Evolutionary conservation across 164 flowering plant genomes (phyloP).

Genomic region (Stephania japonica): DNA sequence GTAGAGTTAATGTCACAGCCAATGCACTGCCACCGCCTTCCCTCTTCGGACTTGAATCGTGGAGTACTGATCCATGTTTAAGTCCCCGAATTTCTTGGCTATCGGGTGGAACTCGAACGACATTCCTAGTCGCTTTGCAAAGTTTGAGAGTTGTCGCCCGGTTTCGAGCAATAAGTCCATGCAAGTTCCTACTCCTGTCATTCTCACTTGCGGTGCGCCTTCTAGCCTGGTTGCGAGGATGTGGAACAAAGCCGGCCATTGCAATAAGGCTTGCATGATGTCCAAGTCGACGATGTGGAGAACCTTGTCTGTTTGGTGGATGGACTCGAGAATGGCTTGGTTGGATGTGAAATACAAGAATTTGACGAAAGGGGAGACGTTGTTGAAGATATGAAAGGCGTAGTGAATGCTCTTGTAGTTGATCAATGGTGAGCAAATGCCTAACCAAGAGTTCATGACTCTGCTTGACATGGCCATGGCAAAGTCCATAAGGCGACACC

Average conservation of each 20-base stretch:
- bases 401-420: slow-evolving; percentile 35
- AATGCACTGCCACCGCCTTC: slow-evolving; percentile 63
- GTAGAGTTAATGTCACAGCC: slow-evolving; percentile 60
- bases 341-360: slow-evolving; percentile 78
- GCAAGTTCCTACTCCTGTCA: slow-evolving; percentile 62
- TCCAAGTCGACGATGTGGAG: slow-evolving; percentile 65
- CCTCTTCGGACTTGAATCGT: slow-evolving; percentile 32
- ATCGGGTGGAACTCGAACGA: slow-evolving; percentile 64
- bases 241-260: slow-evolving; percentile 78
- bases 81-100: slow-evolving; percentile 36
- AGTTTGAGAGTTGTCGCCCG: slow-evolving; percentile 52
- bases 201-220: slow-evolving; percentile 56
- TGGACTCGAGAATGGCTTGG: slow-evolving; percentile 73
- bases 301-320: slow-evolving; percentile 42
- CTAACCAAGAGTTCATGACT: slow-evolving; percentile 67
- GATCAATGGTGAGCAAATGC: slow-evolving; percentile 49
- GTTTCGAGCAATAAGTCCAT: slow-evolving; percentile 47
- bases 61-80: slow-evolving; percentile 20
- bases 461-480: slow-evolving; percentile 61
- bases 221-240: slow-evolving; percentile 56
- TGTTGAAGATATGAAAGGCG: slow-evolving; percentile 54
- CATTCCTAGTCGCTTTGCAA: slow-evolving; percentile 57
- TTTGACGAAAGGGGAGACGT: slow-evolving; percentile 60
- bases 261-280: slow-evolving; percentile 77
- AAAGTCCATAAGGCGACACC: slow-evolving; percentile 62